Evolutionary conservation across 371 early-diverging fungal genomes (phyloP).

Genomic region (Vairimorpha necatrix): DNA sequence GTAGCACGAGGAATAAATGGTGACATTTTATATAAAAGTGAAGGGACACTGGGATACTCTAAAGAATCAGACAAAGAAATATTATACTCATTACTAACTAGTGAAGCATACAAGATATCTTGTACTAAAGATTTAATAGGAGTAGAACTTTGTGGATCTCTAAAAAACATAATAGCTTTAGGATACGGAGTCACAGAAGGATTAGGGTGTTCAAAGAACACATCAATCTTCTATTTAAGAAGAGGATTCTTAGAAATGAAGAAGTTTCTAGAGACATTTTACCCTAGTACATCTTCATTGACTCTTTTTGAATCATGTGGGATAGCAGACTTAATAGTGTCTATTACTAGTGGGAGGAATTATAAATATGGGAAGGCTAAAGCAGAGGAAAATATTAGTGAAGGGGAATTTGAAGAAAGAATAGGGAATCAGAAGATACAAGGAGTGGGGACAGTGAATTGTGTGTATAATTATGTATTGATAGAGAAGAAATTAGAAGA

Average conservation of each 20-base stretch:
- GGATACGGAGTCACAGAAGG: slow-evolving; percentile 92
- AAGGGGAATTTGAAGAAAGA: slow-evolving; percentile 80
- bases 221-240: slow-evolving; percentile 89
- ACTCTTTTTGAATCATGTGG: slow-evolving; percentile 93
- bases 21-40: slow-evolving; percentile 66
- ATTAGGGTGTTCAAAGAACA: slow-evolving; percentile 75
- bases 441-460: slow-evolving; percentile 81
- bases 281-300: slow-evolving; percentile 71
- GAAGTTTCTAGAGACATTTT: slow-evolving; percentile 76
- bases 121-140: slow-evolving; percentile 76
- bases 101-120: slow-evolving; percentile 75
- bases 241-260: slow-evolving; percentile 88
- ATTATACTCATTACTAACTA: slow-evolving; percentile 75
- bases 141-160: slow-evolving; percentile 89
- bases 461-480: slow-evolving; percentile 74
- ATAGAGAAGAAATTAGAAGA: slow-evolving; percentile 30
- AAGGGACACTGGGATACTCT: slow-evolving; percentile 75
- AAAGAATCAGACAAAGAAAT: slow-evolving; percentile 70
- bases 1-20: slow-evolving; percentile 79
- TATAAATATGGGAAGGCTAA: slow-evolving; percentile 69
- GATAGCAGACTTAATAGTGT: slow-evolving; percentile 77
- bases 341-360: slow-evolving; percentile 90
- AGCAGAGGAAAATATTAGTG: slow-evolving; percentile 65
- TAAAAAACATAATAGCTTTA: slow-evolving; percentile 95
- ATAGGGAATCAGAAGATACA: slow-evolving; percentile 93